Evolutionary conservation across 2,329 filamentous ascomycete genomes (phyloP), one percentile per base, ranked within the genome.

Genomic region (Dothistroma septosporum): DNA sequence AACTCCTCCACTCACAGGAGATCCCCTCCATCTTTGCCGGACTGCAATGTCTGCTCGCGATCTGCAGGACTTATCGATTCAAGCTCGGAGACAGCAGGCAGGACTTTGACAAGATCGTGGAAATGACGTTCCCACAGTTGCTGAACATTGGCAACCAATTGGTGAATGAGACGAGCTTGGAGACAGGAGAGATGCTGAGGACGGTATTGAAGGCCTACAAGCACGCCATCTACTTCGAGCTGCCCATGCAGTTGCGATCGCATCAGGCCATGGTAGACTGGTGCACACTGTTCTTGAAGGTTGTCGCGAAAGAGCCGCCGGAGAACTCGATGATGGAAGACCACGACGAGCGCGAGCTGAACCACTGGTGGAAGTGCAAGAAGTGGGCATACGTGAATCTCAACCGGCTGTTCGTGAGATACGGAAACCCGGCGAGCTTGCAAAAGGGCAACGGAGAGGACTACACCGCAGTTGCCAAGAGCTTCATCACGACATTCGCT

Each of bases 361-460:
- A 96, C 74, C 92, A 97, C 76, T 99, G 94, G 93, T 99, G 93
- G 93, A 99, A 97, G 81, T 90, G 92, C 65, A 97, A 97, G 87
- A 99, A 99, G 78, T 97, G 94, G 94, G 90, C 93, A 14, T 99
- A 97, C 77, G 96, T 94, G 72, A 97, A 97, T 76, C 79, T 99
- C 69, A 99, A 99, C 79, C 86, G 94, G 64, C 85, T 99, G 19
- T 99, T 94, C 73, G 92, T 97, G 70, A 68, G 92, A 76, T 96
- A 99, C 72, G 94, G 94, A 62, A 97, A 96, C 79, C 90, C 90
- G 11, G 81, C 86, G 53, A 86, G 85, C 41, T 81, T 96, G 61
- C 85, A 87, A 62, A 88, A 89, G 72, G 82, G 82, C 66, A 92
- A 91, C 73, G 85, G 82, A 59, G 86, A 91, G 63, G 90, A 92